Conservation (phyloP, 192 early-diverging fungal genomes). For the Geosiphon pyriformis region DNA sequence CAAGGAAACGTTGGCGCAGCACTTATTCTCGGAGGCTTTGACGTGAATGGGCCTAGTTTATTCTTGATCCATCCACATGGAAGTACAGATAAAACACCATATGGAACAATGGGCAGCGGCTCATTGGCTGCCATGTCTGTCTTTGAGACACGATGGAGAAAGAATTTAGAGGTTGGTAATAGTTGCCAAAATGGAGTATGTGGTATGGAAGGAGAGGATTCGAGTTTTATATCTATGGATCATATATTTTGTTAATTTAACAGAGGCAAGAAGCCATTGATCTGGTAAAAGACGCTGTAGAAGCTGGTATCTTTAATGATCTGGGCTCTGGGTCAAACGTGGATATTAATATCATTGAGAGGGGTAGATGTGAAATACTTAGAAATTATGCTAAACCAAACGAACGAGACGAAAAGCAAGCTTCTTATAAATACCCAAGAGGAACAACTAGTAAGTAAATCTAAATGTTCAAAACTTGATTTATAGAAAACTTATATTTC, state of each 20-base stretch:
- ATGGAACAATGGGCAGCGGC: constrained; percentile 93
- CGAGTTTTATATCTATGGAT: neutral
- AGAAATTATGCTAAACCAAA: constrained; percentile 86
- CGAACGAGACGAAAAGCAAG: constrained; percentile 79
- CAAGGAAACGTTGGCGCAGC: constrained; percentile 95
- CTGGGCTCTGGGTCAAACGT: constrained; percentile 96
- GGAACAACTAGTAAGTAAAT: constrained; percentile 15
- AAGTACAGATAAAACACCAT: constrained; percentile 93
- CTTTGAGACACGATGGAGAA: constrained; percentile 83
- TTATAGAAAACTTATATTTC: neutral
- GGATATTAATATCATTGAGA: constrained; percentile 88
- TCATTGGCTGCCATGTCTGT: constrained; percentile 94
- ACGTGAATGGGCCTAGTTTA: constrained; percentile 85
- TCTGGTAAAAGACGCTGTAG: constrained; percentile 89
- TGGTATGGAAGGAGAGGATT: neutral
- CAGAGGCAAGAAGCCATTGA: constrained; percentile 86
- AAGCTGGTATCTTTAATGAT: constrained; percentile 99
- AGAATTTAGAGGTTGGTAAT: constrained; percentile 62
- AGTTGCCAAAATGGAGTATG: neutral
- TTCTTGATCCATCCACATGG: constrained; percentile 93
- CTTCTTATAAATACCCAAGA: constrained; percentile 63
- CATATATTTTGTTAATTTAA: constrained; percentile 3
- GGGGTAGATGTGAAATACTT: constrained; percentile 75
- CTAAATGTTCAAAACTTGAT: neutral
- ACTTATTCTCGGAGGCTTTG: constrained; percentile 89